Evolutionary conservation across 441 rosid species (phyloP), one percentile per base, ranked within the genome.

Genomic region (Eutrema salsugineum): DNA sequence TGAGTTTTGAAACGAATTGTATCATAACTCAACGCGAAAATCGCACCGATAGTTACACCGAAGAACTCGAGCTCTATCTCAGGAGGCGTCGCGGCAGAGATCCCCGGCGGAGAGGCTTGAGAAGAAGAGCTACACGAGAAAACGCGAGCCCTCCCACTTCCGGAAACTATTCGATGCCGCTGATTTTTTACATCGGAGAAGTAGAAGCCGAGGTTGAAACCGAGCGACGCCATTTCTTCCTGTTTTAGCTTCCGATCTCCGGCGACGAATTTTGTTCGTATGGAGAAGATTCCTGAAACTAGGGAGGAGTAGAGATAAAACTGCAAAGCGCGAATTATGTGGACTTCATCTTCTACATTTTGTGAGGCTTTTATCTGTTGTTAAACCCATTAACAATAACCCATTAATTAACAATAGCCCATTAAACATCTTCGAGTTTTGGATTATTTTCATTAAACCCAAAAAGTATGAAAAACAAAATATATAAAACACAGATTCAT

Each of bases 11-110:
- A 35, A 27, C 33, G 10, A 59, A 47, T 15, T 67, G 43, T 9
- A 30, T 11, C 35, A 9, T 0, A 53, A 27, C 5, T 10, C 11
- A 40, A 68, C 14, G 19, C n/a, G 8, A 35, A n/a, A 65, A 44
- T 68, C 54, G 59, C 70, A 62, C 71, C 60, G 61, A 58, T 33
- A 22, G 20, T 22, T 82, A 87, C 98, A 77, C 84, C 86, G 27
- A 88, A 64, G 68, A 92, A 92, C 20, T 88, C 87, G 49, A 92
- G 87, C 85, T 87, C 91, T 35, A 92, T 90, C 70, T 83, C 87
- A 1, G 91, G 93, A 62, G 70, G 81, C 48, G 71, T 81, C 4
- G 81, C 32, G 5, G 27, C 58, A 5, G 78, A 11, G 16, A 78
- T 56, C 51, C 44, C 71, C 49, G 38, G 71, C 5, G 47, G 35